Conservation (phyloP, 192 early-diverging fungal species). For the Haplosporangium gracile region DNA sequence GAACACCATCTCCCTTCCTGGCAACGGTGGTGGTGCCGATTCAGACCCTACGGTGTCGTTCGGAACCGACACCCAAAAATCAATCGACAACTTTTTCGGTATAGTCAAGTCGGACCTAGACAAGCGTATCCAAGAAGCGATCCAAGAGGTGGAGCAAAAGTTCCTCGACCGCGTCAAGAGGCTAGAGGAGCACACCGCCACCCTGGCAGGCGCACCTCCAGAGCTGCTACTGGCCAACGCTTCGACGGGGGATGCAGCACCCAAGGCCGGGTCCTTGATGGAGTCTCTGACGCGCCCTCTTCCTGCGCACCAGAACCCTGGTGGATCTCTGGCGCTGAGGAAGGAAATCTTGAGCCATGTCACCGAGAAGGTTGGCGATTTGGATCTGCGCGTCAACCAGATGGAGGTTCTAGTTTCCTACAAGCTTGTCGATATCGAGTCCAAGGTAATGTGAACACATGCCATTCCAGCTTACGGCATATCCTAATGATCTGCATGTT, state of each 20-base stretch:
- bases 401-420: slow-evolving; percentile 55
- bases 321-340: slow-evolving; percentile 42
- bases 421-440: slow-evolving; percentile 55
- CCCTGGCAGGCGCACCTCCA: slow-evolving; percentile 27
- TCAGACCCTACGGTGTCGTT: slow-evolving; percentile 19
- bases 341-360: slow-evolving; percentile 53
- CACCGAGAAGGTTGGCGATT: slow-evolving; percentile 52
- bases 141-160: slow-evolving; percentile 56
- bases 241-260: neutral
- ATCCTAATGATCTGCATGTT: neutral
- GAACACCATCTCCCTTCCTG: slow-evolving; percentile 2
- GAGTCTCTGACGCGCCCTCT: slow-evolving; percentile 35
- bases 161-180: slow-evolving; percentile 47
- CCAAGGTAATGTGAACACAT: slow-evolving; percentile 28
- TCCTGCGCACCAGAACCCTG: slow-evolving; percentile 39
- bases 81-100: slow-evolving; percentile 54
- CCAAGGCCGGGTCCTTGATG: slow-evolving; percentile 43
- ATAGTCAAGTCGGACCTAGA: slow-evolving; percentile 55
- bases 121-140: slow-evolving; percentile 54
- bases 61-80: slow-evolving; percentile 52
- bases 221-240: neutral
- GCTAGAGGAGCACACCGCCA: slow-evolving; percentile 39
- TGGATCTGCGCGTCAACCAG: slow-evolving; percentile 52
- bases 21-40: neutral
- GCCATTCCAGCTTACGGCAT: neutral